Base-by-base conservation (phyloP, 2,329 filamentous ascomycete genomes). In the Colletotrichum euphorbiae region DNA sequence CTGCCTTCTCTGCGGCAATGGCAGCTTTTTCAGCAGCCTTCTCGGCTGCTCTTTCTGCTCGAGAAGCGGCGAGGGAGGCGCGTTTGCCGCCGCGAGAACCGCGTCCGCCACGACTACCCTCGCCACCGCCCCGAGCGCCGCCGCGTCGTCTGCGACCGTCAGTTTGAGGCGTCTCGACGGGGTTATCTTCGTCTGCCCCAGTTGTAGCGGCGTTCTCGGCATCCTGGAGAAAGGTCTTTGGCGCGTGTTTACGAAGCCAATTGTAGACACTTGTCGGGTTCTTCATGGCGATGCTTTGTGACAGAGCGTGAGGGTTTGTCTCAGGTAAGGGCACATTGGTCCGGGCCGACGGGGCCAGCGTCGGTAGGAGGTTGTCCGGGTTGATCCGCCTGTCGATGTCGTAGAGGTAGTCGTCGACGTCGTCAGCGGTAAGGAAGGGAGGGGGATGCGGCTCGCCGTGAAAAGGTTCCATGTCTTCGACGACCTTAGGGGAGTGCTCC, bases 181-280 rank as follows among this genome's bases (percentile, higher is more conserved):
- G 77, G 31, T 80, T 80, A 21, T 81, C 80, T 7, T 81, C 78
- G 59, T 80, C 79, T 21, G 80, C 77, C 45, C 71, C 73, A 64
- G 71, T 72, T 65, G 75, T 76, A 15, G 75, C 73, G 1, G 73
- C 76, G 33, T 80, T 79, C 73, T 91, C 89, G 63, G 89, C 88
- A 74, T 94, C 92, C 77, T 97, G 91, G 19, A 97, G 81, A 81
- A 97, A 94, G 55, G 94, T 90, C 77, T 95, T 90, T 3, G 94
- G 92, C 67, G 93, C 90, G 78, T 97, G 87, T 76, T 93, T 90
- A 70, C 93, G 88, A 12, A 99, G 87, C 96, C 96, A 99, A 78
- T 97, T 98, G 81, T 97, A 97, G 3, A 97, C 94, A 67, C 93
- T 97, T 46, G 93, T 92, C 0, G 94, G 94, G 77, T 98, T 98